Base-by-base conservation (phyloP, 2,329 filamentous ascomycete species). In the Parascedosporium putredinis region DNA sequence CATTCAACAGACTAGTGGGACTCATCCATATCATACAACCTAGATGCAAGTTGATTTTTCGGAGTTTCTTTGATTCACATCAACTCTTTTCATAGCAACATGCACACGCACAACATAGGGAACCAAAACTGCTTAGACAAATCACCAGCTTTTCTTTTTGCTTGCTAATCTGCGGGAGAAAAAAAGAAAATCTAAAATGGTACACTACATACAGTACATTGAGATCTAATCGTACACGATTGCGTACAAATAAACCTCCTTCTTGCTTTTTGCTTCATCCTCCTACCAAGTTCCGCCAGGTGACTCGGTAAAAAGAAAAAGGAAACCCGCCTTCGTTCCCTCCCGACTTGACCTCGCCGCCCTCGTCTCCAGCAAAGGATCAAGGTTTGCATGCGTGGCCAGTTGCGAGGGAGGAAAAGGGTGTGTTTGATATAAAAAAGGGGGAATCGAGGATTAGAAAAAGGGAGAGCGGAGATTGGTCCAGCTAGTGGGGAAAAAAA, bases 391-490 rank as follows among this genome's bases (percentile, higher is more conserved):
- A 45, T 46, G 27, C 31, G 18, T 31, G 27, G 27, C 27, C 7
- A 33, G n/a, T 22, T 12, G 22, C 44, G 8, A 22, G 27, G 24
- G 44, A 33, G 24, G 20, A 20, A 7, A 16, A 31, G 22, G 29
- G 22, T 3, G 27, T 14, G 44, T 4, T 5, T 20, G 31, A 10
- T 16, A 31, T 12, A n/a, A 18, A 5, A 12, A 27, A 18, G 24
- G 24, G 33, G 31, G 33, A 48, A 38, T 25, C 4, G 31, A 20
- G 16, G 23, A 36, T 24, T 20, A 23, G 14, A 25, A 23, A 46
- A 24, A 20, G 18, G 34, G 16, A 31, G 47, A 49, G 47, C 47
- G 47, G 47, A 49, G 47, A 49, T 49, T 49, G 24, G 44, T 23
- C 42, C 42, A 16, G 23, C 14, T 12, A n/a, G 44, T 16, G 27